Evolutionary conservation across 2,329 filamentous ascomycete species (phyloP).

Genomic region (Nothophoma quercina): DNA sequence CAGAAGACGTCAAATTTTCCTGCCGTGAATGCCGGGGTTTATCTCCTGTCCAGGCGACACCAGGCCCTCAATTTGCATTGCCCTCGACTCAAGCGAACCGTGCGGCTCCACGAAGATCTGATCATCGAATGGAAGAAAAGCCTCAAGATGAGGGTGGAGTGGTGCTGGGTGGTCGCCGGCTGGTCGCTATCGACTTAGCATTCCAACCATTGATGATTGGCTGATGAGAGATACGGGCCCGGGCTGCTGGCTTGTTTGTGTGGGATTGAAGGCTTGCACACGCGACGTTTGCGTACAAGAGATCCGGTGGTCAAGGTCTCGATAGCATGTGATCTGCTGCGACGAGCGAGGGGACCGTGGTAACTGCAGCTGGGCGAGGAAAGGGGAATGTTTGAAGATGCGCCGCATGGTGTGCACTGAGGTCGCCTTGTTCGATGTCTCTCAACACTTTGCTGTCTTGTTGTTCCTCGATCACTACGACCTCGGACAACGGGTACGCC

Average conservation of each 20-base stretch:
- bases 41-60: background rate
- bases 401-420: constrained; percentile 10
- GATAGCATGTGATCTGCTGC: constrained; percentile 16
- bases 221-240: constrained; percentile 17
- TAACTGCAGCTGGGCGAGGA: background rate
- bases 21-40: constrained; percentile 12
- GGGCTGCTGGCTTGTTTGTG: background rate
- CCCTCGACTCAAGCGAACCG: constrained; percentile 3
- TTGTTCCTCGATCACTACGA: background rate
- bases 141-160: constrained; percentile 11
- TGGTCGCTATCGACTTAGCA: constrained; percentile 12
- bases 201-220: constrained; percentile 26
- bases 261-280: constrained; percentile 6
- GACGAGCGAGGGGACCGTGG: constrained; percentile 12
- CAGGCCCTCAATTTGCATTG: background rate
- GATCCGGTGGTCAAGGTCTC: constrained; percentile 16
- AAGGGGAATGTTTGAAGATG: constrained; percentile 6
- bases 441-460: background rate
- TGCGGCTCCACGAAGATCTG: background rate
- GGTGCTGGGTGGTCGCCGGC: constrained; percentile 5
- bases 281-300: no score
- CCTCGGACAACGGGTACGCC: background rate
- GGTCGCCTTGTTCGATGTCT: constrained; percentile 2
- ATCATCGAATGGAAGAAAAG: constrained; percentile 14
- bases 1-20: constrained; percentile 16